phyloP scores from a whole-genome alignment of 2,329 filamentous ascomycete genomes.

The Alternaria consortialis region DNA sequence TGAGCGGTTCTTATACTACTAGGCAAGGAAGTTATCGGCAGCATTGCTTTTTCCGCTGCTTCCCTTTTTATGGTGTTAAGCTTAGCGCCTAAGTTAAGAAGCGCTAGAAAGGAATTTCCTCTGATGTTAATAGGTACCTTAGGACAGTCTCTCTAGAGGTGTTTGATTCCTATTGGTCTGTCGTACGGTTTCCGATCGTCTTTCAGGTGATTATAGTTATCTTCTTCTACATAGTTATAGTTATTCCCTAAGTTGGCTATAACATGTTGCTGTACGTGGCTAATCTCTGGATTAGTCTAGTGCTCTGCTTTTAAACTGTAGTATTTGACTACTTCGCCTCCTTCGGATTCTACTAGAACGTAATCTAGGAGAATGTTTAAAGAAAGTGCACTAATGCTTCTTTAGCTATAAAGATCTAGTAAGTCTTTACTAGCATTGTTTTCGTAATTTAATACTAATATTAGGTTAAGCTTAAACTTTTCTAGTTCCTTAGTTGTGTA shows the following conservation, averaged over 20 bases:
- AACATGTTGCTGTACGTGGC: not conserved
- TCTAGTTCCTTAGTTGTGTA: not conserved
- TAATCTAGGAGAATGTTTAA: not conserved
- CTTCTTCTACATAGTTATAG: not conserved
- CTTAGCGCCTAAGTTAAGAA: too few species aligned
- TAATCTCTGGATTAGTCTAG: not conserved
- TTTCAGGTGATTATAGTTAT: not conserved
- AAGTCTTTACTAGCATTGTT: not conserved
- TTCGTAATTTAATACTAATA: not conserved
- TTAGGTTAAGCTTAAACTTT: not conserved
- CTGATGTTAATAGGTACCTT: not conserved
- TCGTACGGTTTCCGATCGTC: not conserved
- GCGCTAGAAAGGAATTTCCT: too few species aligned
- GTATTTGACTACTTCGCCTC: not conserved
- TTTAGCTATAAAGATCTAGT: not conserved
- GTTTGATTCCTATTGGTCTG: not conserved
- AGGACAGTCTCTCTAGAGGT: not conserved
- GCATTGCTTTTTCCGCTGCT: too few species aligned
- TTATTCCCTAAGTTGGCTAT: not conserved
- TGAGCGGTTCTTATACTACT: too few species aligned
- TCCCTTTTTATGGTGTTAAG: too few species aligned
- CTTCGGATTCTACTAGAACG: not conserved
- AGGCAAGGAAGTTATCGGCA: too few species aligned
- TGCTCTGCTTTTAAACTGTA: not conserved
- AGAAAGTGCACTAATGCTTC: not conserved